Evolutionary conservation across 345 rosid genomes (phyloP).

Genomic region (Arabidopsis thaliana): DNA sequence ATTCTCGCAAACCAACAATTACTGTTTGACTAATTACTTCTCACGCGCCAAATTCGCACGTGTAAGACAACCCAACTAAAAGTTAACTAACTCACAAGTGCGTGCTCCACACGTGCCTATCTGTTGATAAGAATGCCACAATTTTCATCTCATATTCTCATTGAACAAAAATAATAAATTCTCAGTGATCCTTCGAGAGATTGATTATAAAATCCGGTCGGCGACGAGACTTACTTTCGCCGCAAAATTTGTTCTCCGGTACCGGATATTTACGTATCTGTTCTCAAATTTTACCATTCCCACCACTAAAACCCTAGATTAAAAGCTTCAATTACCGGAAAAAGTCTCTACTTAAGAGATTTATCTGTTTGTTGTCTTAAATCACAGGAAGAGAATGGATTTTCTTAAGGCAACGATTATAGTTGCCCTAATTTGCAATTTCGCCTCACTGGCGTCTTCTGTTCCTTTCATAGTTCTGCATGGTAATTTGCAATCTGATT

Average conservation of each 20-base stretch:
- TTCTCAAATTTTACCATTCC: background rate
- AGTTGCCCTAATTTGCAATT: constrained; percentile 31
- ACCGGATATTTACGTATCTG: background rate
- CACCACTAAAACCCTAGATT: constrained; percentile 4
- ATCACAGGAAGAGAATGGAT: constrained; percentile 32
- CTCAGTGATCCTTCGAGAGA: constrained; percentile 17
- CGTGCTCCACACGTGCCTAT: constrained; percentile 3
- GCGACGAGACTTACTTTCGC: constrained; percentile 26
- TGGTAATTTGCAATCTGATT: constrained; percentile 49
- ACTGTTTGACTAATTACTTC: background rate
- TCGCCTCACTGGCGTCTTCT: constrained; percentile 49
- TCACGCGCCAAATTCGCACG: constrained; percentile 24
- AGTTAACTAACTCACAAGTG: constrained; percentile 35
- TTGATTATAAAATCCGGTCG: background rate
- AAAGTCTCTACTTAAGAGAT: background rate
- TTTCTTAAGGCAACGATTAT: constrained; percentile 7
- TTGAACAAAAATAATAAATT: background rate
- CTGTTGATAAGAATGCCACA: background rate
- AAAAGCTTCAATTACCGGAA: background rate
- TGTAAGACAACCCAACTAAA: background rate
- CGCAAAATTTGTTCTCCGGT: background rate
- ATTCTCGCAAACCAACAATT: background rate
- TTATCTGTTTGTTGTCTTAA: constrained; percentile 4
- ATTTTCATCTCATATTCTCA: constrained; percentile 3
- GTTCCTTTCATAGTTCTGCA: constrained; percentile 80